Evolutionary conservation across 2,329 filamentous ascomycete species (phyloP).

Genomic region (Thermoascus crustaceus): DNA sequence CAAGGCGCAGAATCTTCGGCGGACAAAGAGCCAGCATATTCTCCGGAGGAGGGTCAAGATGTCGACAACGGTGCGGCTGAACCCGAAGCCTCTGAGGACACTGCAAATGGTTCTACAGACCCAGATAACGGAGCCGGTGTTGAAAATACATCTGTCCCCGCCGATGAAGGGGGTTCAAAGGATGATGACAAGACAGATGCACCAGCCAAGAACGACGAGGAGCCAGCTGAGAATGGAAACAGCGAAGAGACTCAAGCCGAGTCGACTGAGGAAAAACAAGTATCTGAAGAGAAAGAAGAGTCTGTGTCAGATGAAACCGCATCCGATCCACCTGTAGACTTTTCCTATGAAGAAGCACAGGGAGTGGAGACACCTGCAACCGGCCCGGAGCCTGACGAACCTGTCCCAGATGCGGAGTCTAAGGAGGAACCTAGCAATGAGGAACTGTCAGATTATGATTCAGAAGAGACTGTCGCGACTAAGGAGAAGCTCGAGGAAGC

Average conservation of each 20-base stretch:
- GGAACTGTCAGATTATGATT: slow-evolving; percentile 6
- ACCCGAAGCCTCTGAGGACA: background rate
- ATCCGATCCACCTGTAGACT: too few relatives aligned
- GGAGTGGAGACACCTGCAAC: slow-evolving; percentile 7
- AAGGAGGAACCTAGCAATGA: slow-evolving; percentile 8
- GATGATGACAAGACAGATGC: background rate
- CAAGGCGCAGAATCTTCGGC: slow-evolving; percentile 6
- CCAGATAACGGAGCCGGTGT: too few relatives aligned
- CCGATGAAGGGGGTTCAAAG: slow-evolving; percentile 3
- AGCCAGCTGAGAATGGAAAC: slow-evolving; percentile 1
- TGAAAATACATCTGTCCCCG: too few relatives aligned
- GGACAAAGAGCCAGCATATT: background rate
- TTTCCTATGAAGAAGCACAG: background rate
- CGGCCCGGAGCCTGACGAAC: too few relatives aligned
- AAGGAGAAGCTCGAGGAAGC: slow-evolving; percentile 9
- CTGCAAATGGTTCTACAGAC: slow-evolving; percentile 1
- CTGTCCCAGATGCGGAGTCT: slow-evolving; percentile 2
- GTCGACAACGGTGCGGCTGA: slow-evolving; percentile 2
- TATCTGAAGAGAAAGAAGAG: slow-evolving; percentile 11
- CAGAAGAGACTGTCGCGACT: slow-evolving; percentile 8
- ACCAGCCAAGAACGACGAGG: background rate
- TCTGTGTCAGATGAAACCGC: slow-evolving; percentile 11
- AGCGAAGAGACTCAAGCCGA: slow-evolving; percentile 3
- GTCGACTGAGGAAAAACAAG: slow-evolving; percentile 8
- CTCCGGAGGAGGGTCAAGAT: slow-evolving; percentile 1